These are phyloP conservation scores for Blastobotrys muscicola DNA, from an alignment of 805 yeast genomes.

Conservation along the genomic window DNA sequence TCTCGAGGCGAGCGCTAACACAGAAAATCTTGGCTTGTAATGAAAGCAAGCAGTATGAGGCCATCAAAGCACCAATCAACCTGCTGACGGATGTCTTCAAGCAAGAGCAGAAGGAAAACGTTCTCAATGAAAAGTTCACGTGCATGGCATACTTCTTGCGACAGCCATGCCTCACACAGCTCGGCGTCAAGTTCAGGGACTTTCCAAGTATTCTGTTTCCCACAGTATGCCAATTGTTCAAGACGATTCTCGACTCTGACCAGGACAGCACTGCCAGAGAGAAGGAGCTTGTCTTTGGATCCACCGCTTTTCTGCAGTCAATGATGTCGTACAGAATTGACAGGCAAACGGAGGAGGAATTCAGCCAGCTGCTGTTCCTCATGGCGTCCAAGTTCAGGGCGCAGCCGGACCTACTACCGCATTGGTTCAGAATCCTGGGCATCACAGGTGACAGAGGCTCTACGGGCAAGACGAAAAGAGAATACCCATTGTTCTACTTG, in stretches of 20 bases:
- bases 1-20: neutral
- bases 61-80: neutral
- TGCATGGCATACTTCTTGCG: slow-evolving; percentile 5
- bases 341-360: slow-evolving; percentile 6
- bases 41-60: too few species aligned
- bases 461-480: slow-evolving; percentile 2
- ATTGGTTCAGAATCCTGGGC: slow-evolving; percentile 7
- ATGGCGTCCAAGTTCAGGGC: slow-evolving; percentile 8
- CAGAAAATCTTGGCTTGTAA: neutral
- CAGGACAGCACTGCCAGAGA: slow-evolving; percentile 1
- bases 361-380: slow-evolving; percentile 7
- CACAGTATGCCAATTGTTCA: slow-evolving; percentile 3
- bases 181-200: slow-evolving; percentile 3
- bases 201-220: slow-evolving; percentile 5
- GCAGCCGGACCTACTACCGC: slow-evolving; percentile 3
- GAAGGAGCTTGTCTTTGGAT: slow-evolving; percentile 1
- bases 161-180: slow-evolving; percentile 1
- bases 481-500: slow-evolving; percentile 21
- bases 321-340: slow-evolving; percentile 1
- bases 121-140: slow-evolving; percentile 1
- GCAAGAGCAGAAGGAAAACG: slow-evolving; percentile 6
- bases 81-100: slow-evolving; percentile 2
- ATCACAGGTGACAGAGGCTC: too few species aligned
- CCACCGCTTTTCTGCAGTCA: neutral
- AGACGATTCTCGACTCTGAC: neutral